These are phyloP conservation scores for Talaromyces sp. DNA, from an alignment of 2,329 filamentous ascomycete genomes.

Conservation along the genomic window DNA sequence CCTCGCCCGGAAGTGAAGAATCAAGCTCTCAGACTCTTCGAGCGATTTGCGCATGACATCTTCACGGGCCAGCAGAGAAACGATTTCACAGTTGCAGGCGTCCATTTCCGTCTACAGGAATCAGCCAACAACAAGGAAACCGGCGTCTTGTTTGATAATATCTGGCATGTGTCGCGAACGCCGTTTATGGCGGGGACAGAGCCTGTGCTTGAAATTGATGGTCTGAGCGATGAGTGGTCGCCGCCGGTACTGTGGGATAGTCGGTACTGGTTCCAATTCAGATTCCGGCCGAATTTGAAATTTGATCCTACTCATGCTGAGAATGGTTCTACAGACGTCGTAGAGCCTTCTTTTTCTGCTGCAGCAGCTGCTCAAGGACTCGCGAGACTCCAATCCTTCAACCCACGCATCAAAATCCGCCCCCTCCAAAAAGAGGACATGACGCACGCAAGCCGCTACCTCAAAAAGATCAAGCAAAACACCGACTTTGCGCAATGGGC, in stretches of 20 bases:
- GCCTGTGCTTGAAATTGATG: slow-evolving; percentile 25
- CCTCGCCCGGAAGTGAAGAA: slow-evolving; percentile 41
- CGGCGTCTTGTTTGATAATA: slow-evolving; percentile 22
- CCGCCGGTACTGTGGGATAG: slow-evolving; percentile 53
- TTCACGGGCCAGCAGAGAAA: slow-evolving; percentile 42
- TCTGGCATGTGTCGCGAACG: slow-evolving; percentile 41
- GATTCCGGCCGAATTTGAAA: slow-evolving; percentile 25
- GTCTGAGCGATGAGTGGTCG: slow-evolving; percentile 21
- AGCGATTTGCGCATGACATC: slow-evolving; percentile 40
- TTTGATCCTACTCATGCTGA: background rate
- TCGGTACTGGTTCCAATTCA: slow-evolving; percentile 56
- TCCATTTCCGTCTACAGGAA: slow-evolving; percentile 32
- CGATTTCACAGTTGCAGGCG: slow-evolving; percentile 52
- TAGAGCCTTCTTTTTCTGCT: background rate
- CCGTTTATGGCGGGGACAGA: slow-evolving; percentile 35
- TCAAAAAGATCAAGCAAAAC: background rate
- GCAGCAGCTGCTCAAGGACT: background rate
- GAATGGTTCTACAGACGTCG: background rate
- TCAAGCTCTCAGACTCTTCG: slow-evolving; percentile 46
- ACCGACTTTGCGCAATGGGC: background rate
- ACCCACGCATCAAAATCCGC: slow-evolving; percentile 9
- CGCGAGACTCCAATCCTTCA: background rate
- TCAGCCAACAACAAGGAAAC: background rate
- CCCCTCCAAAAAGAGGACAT: slow-evolving; percentile 13
- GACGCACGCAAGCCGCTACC: background rate